Evolutionary conservation across 1,139 yeast genomes (phyloP), one percentile per base, ranked within the genome.

Genomic region (Kodamaea derodonti): DNA sequence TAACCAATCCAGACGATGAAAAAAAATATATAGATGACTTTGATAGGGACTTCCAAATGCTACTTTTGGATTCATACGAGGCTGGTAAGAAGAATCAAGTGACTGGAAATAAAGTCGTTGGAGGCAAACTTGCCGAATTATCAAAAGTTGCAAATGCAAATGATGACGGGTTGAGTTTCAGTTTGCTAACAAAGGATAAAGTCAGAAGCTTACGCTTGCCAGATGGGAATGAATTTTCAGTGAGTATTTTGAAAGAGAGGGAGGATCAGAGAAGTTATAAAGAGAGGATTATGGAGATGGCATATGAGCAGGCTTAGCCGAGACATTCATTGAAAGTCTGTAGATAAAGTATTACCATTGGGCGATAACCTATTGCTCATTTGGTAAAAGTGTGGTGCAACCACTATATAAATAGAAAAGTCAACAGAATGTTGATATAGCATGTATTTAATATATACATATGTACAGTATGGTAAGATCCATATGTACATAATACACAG

Each of bases 11-110:
- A 20, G 69, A 62, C 16, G 68, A 65, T 33, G 78, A 72, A 27
- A 60, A 54, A 29, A 69, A 63, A 42, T 65, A 74, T 31, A 75
- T 71, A 14, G 72, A 67, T 7, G 75, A 70, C 17, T 49, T 81
- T 35, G 84, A 79, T 31, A 66, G 59, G 36, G 81, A 79, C 45
- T 72, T 74, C 42, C 72, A 71, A 35, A 60, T 56, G 36, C 57
- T 80, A 48, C 59, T 78, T 35, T 49, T 60, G 22, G 80, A 75
- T 27, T 69, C 84, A 2, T 57, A 73, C 44, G 70, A 63, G 25
- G 46, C 60, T 3, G 57, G 62, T 23, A 64, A 53, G 23, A 56
- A 53, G 24, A 34, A 30, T 6, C 30, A 20, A 7, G 17, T 33
- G 10, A 24, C 33, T 9, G 44, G 42, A 11, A 38, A 36, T 8